Percentiles rank a stretch among this genome's conserved stretches.
Conservation (phyloP, 2,329 filamentous ascomycete genomes). For the Leptographium radiaticola region DNA sequence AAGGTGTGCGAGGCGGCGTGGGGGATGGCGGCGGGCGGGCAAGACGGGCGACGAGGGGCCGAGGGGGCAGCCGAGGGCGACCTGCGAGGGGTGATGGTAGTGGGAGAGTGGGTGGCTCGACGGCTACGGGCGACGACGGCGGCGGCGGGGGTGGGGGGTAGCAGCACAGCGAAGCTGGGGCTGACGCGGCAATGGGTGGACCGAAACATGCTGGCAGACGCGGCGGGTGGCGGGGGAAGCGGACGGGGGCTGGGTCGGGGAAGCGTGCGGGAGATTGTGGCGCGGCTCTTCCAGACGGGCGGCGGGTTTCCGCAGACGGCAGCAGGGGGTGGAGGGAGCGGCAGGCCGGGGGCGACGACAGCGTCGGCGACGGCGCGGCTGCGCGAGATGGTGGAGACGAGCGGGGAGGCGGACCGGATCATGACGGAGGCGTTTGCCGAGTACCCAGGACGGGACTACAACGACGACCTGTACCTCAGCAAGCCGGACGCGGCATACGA, state of each 20-base stretch:
- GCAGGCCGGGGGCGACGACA: conserved; percentile 16
- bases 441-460: conserved; percentile 79
- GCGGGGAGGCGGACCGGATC: conserved; percentile 66
- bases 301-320: conserved; percentile 59
- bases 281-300: conserved; percentile 66
- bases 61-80: conserved; percentile 60
- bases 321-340: conserved; percentile 20
- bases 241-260: conserved; percentile 60
- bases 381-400: conserved; percentile 64
- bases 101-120: conserved; percentile 74
- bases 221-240: conserved; percentile 52
- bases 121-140: conserved; percentile 43
- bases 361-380: conserved; percentile 38
- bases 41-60: conserved; percentile 45
- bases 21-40: conserved; percentile 63
- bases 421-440: conserved; percentile 73
- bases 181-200: conserved; percentile 70
- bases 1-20: conserved; percentile 73
- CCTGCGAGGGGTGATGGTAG: conserved; percentile 71
- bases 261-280: conserved; percentile 59
- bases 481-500: conserved; percentile 85
- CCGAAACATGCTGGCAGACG: conserved; percentile 51
- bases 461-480: conserved; percentile 81
- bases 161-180: conserved; percentile 23
- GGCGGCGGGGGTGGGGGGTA: conserved; percentile 15